Percentiles rank a stretch among this genome's conserved stretches.
phyloP scores from a whole-genome alignment of 2,329 filamentous ascomycete genomes.

The Whalleya microplaca region DNA sequence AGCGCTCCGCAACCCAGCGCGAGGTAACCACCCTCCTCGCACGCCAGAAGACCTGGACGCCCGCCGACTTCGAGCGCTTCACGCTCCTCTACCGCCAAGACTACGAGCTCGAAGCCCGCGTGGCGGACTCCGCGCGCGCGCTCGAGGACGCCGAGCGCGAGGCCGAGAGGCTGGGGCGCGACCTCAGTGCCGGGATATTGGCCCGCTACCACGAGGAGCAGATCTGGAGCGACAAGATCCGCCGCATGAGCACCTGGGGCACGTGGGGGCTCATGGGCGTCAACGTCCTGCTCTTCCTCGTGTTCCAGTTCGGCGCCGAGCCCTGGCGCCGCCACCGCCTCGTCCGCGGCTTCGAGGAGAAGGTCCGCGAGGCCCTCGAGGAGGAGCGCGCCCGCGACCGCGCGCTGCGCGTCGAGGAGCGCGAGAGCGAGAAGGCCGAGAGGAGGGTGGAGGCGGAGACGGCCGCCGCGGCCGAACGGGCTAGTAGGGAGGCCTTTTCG shows the following conservation, averaged over 20 bases:
- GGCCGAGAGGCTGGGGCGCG: slow-evolving; percentile 75
- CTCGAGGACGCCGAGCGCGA: slow-evolving; percentile 77
- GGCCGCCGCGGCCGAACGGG: slow-evolving; percentile 5
- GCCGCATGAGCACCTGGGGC: slow-evolving; percentile 95
- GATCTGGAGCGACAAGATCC: slow-evolving; percentile 98
- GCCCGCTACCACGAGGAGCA: slow-evolving; percentile 98
- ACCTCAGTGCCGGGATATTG: slow-evolving; percentile 81
- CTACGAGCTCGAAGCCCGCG: slow-evolving; percentile 88
- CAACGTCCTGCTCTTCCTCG: slow-evolving; percentile 86
- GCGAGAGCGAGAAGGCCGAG: slow-evolving; percentile 29
- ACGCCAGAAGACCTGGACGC: slow-evolving; percentile 89
- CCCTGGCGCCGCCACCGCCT: slow-evolving; percentile 85
- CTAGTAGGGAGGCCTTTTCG: too few relatives aligned
- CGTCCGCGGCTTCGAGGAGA: slow-evolving; percentile 80
- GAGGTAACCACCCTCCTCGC: slow-evolving; percentile 95
- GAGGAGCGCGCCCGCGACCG: slow-evolving; percentile 63
- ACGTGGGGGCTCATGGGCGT: slow-evolving; percentile 98
- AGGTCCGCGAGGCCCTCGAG: slow-evolving; percentile 71
- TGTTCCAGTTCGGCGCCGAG: slow-evolving; percentile 87
- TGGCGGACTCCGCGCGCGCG: slow-evolving; percentile 70
- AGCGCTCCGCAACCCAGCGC: slow-evolving; percentile 86
- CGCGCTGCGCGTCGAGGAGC: slow-evolving; percentile 45
- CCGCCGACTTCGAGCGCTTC: slow-evolving; percentile 88
- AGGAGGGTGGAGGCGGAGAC: slow-evolving; percentile 16
- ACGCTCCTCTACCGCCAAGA: slow-evolving; percentile 90